These are phyloP conservation scores for Dactylellina parvicollis DNA, from an alignment of 2,329 filamentous ascomycete species.

Conservation along the genomic window DNA sequence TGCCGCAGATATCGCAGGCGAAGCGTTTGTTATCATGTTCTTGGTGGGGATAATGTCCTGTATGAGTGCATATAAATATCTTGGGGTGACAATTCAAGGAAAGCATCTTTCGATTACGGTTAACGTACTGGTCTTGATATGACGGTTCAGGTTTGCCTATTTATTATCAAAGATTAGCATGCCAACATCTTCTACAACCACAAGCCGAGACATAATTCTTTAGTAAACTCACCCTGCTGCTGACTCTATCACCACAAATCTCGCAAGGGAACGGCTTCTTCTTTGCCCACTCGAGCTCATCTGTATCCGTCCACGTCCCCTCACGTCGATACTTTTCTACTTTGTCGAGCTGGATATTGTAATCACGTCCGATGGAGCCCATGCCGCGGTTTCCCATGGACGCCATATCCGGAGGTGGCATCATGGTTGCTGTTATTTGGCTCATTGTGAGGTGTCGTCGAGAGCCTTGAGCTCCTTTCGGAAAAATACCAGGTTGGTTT, in stretches of 20 bases:
- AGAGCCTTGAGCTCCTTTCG: background rate
- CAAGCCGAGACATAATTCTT: background rate
- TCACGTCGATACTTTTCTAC: constrained; percentile 57
- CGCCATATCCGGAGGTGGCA: constrained; percentile 52
- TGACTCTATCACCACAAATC: constrained; percentile 56
- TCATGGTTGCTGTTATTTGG: constrained; percentile 52
- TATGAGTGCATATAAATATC: constrained; percentile 6
- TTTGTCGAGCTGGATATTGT: constrained; percentile 58
- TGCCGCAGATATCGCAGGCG: constrained; percentile 53
- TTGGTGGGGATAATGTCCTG: constrained; percentile 52
- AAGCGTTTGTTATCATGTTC: constrained; percentile 54
- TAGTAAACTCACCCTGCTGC: constrained; percentile 54
- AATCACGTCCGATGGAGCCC: constrained; percentile 51
- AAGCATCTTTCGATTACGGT: background rate
- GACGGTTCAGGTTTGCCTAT: constrained; percentile 50
- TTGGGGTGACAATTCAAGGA: background rate
- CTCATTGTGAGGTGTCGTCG: constrained; percentile 27
- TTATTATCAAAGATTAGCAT: background rate
- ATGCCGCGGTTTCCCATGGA: constrained; percentile 51
- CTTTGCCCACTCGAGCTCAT: constrained; percentile 57
- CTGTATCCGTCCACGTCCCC: constrained; percentile 57
- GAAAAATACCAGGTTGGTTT: background rate
- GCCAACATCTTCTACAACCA: background rate
- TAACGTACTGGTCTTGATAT: constrained; percentile 51
- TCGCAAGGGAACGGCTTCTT: constrained; percentile 58